Percentiles rank a stretch among this genome's conserved stretches.
Conservation (phyloP, 257 asterid genomes). For the Solanum megistacrolobum region DNA sequence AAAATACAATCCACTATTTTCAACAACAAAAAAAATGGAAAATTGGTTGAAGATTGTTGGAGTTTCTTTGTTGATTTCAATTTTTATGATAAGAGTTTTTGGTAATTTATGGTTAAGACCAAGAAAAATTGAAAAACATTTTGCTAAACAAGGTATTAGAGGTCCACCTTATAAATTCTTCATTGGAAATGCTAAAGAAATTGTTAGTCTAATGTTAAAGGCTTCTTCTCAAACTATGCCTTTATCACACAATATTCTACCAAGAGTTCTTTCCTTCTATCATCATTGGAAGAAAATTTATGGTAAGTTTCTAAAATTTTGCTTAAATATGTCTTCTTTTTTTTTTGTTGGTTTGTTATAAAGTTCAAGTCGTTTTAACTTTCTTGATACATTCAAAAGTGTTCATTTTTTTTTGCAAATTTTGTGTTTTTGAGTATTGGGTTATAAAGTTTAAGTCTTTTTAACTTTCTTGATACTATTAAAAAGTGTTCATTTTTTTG, state of each 20-base stretch:
- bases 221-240: conserved; percentile 39
- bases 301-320: conserved; percentile 6
- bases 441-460: no score
- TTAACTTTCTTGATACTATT: background rate
- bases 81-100: conserved; percentile 9
- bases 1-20: background rate
- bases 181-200: conserved; percentile 42
- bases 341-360: background rate
- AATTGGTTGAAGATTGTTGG: conserved; percentile 4
- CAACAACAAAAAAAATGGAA: background rate
- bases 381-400: background rate
- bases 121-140: conserved; percentile 32
- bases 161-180: conserved; percentile 38
- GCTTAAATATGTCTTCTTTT: no score
- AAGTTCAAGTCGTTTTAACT: background rate
- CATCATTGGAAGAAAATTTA: conserved; percentile 48
- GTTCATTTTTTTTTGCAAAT: background rate
- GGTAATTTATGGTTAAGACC: conserved; percentile 35
- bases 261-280: conserved; percentile 38
- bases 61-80: background rate
- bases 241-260: conserved; percentile 33
- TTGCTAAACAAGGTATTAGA: conserved; percentile 39
- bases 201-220: conserved; percentile 33
- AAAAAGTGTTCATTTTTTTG: background rate
- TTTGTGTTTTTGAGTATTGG: background rate